phyloP scores from a whole-genome alignment of 495 filamentous ascomycete genomes.

The Hypoxylon lienhwacheense region DNA sequence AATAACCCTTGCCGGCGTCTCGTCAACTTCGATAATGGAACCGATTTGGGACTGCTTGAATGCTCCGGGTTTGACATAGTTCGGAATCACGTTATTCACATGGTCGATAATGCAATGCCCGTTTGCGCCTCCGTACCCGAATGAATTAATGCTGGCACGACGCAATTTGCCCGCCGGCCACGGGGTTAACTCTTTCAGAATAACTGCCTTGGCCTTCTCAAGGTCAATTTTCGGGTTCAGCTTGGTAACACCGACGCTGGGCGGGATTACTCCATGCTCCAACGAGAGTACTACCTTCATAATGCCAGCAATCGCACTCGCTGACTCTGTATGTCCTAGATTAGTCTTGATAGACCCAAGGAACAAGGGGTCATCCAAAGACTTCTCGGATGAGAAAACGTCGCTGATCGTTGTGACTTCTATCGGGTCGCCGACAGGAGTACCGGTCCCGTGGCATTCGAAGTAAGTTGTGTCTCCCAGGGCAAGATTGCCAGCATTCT shows the following conservation, averaged over 20 bases:
- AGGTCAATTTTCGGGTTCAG: constrained; percentile 13
- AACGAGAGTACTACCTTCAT: constrained; percentile 49
- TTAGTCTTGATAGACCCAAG: constrained; percentile 38
- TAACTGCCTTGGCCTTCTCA: neutral
- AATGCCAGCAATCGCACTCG: constrained; percentile 46
- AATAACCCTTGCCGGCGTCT: too few relatives aligned
- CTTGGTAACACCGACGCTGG: constrained; percentile 44
- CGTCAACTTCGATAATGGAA: neutral
- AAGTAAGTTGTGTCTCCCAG: constrained; percentile 48
- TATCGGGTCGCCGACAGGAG: constrained; percentile 59
- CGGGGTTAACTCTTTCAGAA: neutral
- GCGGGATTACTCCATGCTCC: constrained; percentile 49
- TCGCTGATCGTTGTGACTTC: constrained; percentile 28
- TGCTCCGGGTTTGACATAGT: constrained; percentile 11
- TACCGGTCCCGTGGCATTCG: constrained; percentile 61
- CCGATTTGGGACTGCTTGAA: neutral
- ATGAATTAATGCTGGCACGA: constrained; percentile 9
- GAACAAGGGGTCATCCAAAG: constrained; percentile 9
- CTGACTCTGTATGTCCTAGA: constrained; percentile 46
- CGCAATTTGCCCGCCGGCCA: constrained; percentile 5
- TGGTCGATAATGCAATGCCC: constrained; percentile 17
- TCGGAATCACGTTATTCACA: constrained; percentile 12
- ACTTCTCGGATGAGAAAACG: neutral
- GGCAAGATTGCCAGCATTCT: constrained; percentile 35
- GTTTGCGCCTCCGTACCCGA: constrained; percentile 13